Base-by-base conservation (phyloP, 495 filamentous ascomycete species). In the Poronia punctata region DNA sequence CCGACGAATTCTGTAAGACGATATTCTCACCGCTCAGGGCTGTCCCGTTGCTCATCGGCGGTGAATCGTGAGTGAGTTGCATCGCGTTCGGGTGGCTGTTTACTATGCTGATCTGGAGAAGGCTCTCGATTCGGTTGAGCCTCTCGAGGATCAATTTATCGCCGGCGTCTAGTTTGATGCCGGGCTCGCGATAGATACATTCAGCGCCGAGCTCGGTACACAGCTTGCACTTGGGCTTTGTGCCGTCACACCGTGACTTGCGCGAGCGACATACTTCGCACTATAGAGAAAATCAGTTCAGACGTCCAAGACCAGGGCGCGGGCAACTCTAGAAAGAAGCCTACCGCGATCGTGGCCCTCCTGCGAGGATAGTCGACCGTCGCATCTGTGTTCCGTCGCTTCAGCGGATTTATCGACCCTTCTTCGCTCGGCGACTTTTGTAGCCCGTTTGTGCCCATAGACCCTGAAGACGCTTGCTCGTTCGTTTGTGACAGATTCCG, bases 241-340 rank as follows among this genome's bases (percentile, higher is more conserved):
- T 81, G n/a, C 85, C 85, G 54, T 88, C 85, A 57, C 85, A 90
- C 56, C 83, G 72, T 35, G 84, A 88, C 60, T 90, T 89, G 43
- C 85, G 74, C 25, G 84, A 82, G 20, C 85, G 83, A 53, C 85
- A 90, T 38, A 89, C 84, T 57, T 90, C 84, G 65, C 85, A 90
- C 80, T 87, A 54, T 42, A 39, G 34, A 47, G 29, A 26, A 33
- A 33, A 38, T 16, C 37, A 35, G 20, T 24, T 45, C n/a, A 32
- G 25, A 10, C 19, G 16, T 25, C 25, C 7, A 32, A 17, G 32
- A 15, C 21, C 33, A 14, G 25, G 25, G 26, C 28, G 21, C 12
- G 25, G 25, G 26, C 28, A 17, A 38, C 22, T 40, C 37, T 21
- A 37, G 24, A 15, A 16, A 45, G 30, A 37, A 25, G 67, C 80